phyloP scores from a whole-genome alignment of 2,329 filamentous ascomycete species.

The Trichoderma brevicompactum region DNA sequence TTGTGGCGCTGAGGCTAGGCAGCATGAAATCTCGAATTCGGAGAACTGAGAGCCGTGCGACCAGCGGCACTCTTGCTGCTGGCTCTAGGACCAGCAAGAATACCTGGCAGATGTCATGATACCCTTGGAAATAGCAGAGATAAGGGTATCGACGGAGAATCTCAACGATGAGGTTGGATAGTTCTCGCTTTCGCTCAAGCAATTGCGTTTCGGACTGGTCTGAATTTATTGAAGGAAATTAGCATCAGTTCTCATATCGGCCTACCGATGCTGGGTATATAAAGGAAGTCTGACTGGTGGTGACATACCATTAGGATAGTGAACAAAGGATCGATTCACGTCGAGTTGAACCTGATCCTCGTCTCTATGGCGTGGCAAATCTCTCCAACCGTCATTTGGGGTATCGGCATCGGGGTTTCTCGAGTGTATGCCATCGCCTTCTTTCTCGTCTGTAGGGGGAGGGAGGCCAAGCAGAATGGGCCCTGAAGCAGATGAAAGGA shows the following conservation, averaged over 20 bases:
- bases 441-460: slow-evolving; percentile 18
- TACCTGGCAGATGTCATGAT: slow-evolving; percentile 97
- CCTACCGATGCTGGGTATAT: neutral
- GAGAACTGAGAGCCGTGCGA: slow-evolving; percentile 82
- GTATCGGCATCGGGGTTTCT: slow-evolving; percentile 29
- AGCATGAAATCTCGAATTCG: slow-evolving; percentile 98
- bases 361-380: slow-evolving; percentile 77
- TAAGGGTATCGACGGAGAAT: slow-evolving; percentile 80
- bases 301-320: slow-evolving; percentile 78
- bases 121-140: slow-evolving; percentile 96
- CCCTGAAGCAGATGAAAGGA: slow-evolving; percentile 52
- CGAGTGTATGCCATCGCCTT: neutral
- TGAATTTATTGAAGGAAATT: slow-evolving; percentile 39
- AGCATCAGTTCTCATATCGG: neutral
- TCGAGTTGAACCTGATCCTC: slow-evolving; percentile 92
- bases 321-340: slow-evolving; percentile 94
- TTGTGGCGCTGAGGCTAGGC: slow-evolving; percentile 77
- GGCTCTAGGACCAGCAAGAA: slow-evolving; percentile 81
- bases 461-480: slow-evolving; percentile 59
- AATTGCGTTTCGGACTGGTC: slow-evolving; percentile 72
- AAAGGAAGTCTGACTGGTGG: neutral
- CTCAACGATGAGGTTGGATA: slow-evolving; percentile 79
- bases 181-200: slow-evolving; percentile 70
- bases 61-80: slow-evolving; percentile 61
- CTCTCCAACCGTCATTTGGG: slow-evolving; percentile 53